Percentiles rank a stretch among this genome's conserved stretches.
Conservation (phyloP, 306 rosid genomes). For the Castanospermum australe region DNA sequence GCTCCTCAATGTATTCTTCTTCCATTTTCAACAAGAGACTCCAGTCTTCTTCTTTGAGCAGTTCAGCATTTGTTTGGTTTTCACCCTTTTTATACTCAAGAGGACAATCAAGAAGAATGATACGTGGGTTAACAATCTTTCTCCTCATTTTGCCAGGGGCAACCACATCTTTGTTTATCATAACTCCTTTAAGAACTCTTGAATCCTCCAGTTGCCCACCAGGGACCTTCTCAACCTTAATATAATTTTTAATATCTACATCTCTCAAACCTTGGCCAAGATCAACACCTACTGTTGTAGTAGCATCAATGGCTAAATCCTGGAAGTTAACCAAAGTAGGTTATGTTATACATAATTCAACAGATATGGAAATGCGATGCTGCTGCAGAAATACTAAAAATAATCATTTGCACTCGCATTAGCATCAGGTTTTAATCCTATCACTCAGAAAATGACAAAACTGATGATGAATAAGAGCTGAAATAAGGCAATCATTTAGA, state of each 20-base stretch:
- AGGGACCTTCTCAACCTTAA: constrained; percentile 86
- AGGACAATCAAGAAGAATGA: constrained; percentile 80
- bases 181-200: constrained; percentile 76
- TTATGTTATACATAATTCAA: neutral
- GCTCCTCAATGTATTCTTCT: constrained; percentile 82
- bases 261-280: constrained; percentile 85
- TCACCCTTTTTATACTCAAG: constrained; percentile 88
- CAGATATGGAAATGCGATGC: neutral
- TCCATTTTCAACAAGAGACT: constrained; percentile 73
- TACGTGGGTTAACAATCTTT: constrained; percentile 75
- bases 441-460: neutral
- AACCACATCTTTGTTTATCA: constrained; percentile 84
- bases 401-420: neutral
- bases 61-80: constrained; percentile 88
- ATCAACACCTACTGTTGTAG: constrained; percentile 76
- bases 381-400: neutral
- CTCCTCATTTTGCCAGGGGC: constrained; percentile 92
- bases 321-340: constrained; percentile 32
- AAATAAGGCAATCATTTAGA: neutral
- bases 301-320: constrained; percentile 86
- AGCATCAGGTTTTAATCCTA: neutral
- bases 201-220: constrained; percentile 95
- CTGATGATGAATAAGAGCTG: neutral
- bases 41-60: constrained; percentile 85
- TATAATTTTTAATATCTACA: constrained; percentile 82